A percentile compares a stretch with the other conserved stretches of the same genome.
phyloP scores from a whole-genome alignment of 768 basidiomycete species.

The Ramaria rubella region DNA sequence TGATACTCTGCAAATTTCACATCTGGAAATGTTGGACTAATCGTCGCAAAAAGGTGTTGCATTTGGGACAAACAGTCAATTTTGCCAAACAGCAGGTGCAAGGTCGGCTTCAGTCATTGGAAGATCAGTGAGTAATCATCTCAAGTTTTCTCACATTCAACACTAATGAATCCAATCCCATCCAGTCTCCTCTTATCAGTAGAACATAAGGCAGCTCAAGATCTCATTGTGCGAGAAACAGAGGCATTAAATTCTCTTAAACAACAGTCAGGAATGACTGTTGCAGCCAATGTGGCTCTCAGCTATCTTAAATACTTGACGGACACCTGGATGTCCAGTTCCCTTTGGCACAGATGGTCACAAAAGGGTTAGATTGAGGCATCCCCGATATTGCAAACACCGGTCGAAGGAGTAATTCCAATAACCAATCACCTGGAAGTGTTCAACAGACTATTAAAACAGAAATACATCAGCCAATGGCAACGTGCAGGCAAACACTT shows the following conservation, averaged over 20 bases:
- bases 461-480: constrained; percentile 22
- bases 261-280: not conserved
- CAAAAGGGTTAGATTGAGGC: constrained; percentile 21
- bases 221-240: constrained; percentile 2
- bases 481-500: constrained; percentile 25
- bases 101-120: constrained; percentile 1
- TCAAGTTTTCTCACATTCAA: not conserved
- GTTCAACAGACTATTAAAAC: constrained; percentile 32
- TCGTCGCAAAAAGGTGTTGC: constrained; percentile 12
- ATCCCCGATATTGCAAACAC: constrained; percentile 16
- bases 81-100: constrained; percentile 10
- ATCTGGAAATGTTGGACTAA: constrained; percentile 33
- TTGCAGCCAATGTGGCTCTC: constrained; percentile 11
- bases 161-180: not conserved
- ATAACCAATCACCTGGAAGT: too few species aligned
- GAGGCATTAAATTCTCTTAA: not conserved
- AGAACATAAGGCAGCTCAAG: not conserved
- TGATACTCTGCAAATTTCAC: constrained; percentile 35
- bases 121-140: not conserved
- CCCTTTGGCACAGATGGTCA: constrained; percentile 31
- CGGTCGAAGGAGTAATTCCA: constrained; percentile 26
- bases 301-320: constrained; percentile 21
- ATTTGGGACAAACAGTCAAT: not conserved
- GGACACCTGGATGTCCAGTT: constrained; percentile 20
- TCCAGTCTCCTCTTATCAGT: constrained; percentile 1